Evolutionary conservation across 2,329 filamentous ascomycete genomes (phyloP), one percentile per base, ranked within the genome.

Genomic region (Epicoccum nigrum): DNA sequence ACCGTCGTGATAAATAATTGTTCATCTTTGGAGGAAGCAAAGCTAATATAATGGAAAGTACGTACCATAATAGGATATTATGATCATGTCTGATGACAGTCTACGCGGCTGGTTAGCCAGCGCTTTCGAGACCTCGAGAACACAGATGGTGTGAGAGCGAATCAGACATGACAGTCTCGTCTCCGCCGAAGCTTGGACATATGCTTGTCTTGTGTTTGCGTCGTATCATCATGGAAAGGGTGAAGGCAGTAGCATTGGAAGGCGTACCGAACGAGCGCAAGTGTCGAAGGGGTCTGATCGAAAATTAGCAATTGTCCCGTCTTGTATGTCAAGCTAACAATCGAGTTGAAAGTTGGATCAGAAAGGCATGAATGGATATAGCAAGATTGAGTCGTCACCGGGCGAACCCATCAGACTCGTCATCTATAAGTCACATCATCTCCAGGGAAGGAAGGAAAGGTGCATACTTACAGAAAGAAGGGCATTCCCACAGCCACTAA

Each of bases 181-280:
- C 82, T 71, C 81, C 76, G 69, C 69, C 64, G 64, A 78, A 81
- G 85, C 91, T 95, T 87, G 83, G 91, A 95, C 90, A 95, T 95
- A 95, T 95, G 90, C 90, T 95, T 95, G 91, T 95, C 90, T 85
- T 87, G 76, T 80, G 83, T 82, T 79, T 81, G 45, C 84, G 87
- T 91, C 84, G 76, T 81, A 83, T 94, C 90, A 94, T 94, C 90
- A 94, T 85, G 21, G 4, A 43, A 45, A 38, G 40, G 39, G 21
- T 19, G 51, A 37, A 21, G 27, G 32, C 13, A 34, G 46, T 35
- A 45, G n/a, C 31, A 41, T 15, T 7, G 32, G 30, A 28, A 25
- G 44, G 60, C 62, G 55, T 67, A 67, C 63, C 61, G 33, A 40
- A n/a, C 23, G 21, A 21, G 27, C 25, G 11, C 8, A 28, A 15